Evolutionary conservation across 257 asterid genomes (phyloP), one percentile per base, ranked within the genome.

Genomic region (Forsythia suspensa): DNA sequence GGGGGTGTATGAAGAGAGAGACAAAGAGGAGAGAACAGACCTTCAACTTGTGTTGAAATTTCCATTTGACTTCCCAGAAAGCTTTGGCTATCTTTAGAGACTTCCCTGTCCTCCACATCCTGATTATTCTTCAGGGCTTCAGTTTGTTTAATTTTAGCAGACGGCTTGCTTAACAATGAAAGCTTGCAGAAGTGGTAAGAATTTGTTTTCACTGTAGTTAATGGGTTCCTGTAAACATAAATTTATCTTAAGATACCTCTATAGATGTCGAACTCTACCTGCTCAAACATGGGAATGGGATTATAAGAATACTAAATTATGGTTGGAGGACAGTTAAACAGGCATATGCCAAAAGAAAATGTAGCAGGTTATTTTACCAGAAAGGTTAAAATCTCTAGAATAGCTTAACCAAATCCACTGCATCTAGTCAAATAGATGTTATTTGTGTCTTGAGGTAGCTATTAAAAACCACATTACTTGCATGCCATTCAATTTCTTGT

Each of bases 131-230:
- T 41, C 71, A 48, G 15, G 46, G 15, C 84, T 81, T 76, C 89
- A 42, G 75, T 41, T 48, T 75, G 76, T 38, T 67, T 72, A 66
- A 77, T 46, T 41, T 76, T 51, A 37, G 79, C 57, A 44, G 41
- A 38, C 51, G 88, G 86, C 43, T 72, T 82, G 79, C 82, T 80
- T 61, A 88, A 80, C 11, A 88, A 61, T 2, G 99, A 93, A 41
- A 92, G 94, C 94, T 95, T 95, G 91, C 98, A 95, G 77, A 95
- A 95, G 86, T 95, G 98, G 74, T 91, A 94, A 34, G 97, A 78
- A 76, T 91, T 92, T 36, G 98, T 93, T 77, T 80, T 88, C 76
- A 92, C 86, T 24, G 94, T 84, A 51, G 89, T 68, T 74, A 92
- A 83, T 3, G 98, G 99, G 75, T 55, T 89, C 88, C 92, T 87